phyloP scores from a whole-genome alignment of 192 early-diverging fungal species.

The Entophlyctis helioformis region DNA sequence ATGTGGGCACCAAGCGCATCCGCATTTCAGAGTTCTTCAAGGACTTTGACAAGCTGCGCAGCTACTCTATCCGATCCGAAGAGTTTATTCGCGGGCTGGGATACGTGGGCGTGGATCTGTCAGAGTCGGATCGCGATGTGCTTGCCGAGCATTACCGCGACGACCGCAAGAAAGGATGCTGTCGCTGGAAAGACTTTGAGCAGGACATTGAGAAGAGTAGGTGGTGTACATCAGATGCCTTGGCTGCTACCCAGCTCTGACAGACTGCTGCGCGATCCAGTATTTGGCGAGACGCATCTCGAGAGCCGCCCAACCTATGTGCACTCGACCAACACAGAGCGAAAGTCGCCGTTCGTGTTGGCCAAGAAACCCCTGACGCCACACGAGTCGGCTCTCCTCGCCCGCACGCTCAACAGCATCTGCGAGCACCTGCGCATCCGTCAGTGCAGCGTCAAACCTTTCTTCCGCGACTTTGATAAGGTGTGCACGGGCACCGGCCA shows the following conservation, averaged over 20 bases:
- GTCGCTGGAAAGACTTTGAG: conserved; percentile 30
- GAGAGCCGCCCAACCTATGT: conserved; percentile 25
- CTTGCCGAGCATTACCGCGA: conserved; percentile 29
- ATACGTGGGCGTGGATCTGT: conserved; percentile 23
- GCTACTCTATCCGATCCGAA: conserved; percentile 28
- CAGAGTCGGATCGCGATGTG: conserved; percentile 17
- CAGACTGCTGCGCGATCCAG: conserved; percentile 1
- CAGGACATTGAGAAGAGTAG: conserved; percentile 25
- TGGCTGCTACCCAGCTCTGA: neutral
- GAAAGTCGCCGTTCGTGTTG: conserved; percentile 15
- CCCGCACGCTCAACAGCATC: conserved; percentile 19
- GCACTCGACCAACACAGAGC: conserved; percentile 5
- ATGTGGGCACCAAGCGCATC: conserved; percentile 27
- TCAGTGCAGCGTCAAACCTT: conserved; percentile 36
- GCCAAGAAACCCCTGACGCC: conserved; percentile 6
- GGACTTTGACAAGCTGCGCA: conserved; percentile 42
- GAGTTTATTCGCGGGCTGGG: conserved; percentile 43
- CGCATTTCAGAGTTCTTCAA: conserved; percentile 40
- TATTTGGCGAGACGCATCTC: conserved; percentile 32
- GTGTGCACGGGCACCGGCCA: conserved; percentile 28
- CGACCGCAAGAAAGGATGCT: conserved; percentile 11
- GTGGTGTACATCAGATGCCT: neutral
- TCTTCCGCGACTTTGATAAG: conserved; percentile 46
- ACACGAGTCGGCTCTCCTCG: conserved; percentile 17
- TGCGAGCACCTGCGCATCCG: conserved; percentile 24